phyloP scores from a whole-genome alignment of 2,329 filamentous ascomycete genomes.

The Trichoderma brevicompactum region DNA sequence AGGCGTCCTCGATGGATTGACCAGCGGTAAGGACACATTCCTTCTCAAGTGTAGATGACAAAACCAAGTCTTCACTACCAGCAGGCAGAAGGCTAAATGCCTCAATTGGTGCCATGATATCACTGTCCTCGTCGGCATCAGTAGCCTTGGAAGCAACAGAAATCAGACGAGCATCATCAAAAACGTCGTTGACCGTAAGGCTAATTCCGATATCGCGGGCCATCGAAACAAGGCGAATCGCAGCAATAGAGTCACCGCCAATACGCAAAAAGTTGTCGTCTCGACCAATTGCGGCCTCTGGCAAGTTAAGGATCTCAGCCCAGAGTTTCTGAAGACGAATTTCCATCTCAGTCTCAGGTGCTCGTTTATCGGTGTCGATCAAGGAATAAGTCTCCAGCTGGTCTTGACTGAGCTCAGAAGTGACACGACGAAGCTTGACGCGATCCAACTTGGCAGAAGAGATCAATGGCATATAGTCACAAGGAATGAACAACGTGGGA shows the following conservation, averaged over 20 bases:
- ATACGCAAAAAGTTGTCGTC: conserved; percentile 30
- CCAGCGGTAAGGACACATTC: not conserved
- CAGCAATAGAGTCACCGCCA: conserved; percentile 31
- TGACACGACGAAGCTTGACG: conserved; percentile 7
- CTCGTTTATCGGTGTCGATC: not conserved
- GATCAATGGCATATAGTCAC: conserved; percentile 43
- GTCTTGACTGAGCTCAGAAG: conserved; percentile 1
- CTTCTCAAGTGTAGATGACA: not conserved
- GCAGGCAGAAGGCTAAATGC: conserved; percentile 20
- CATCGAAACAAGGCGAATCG: conserved; percentile 29
- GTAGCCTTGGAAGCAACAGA: conserved; percentile 14
- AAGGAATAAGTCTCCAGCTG: not conserved
- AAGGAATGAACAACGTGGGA: conserved; percentile 47
- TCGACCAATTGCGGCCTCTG: conserved; percentile 21
- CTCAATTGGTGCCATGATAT: not conserved
- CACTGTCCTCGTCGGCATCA: not conserved
- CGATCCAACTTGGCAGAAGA: conserved; percentile 27
- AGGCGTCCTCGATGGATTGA: conserved; percentile 31
- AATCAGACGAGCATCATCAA: conserved; percentile 28
- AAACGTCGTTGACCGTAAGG: conserved; percentile 28
- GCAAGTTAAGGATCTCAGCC: conserved; percentile 27
- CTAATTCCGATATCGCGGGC: conserved; percentile 25
- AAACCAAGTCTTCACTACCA: not conserved
- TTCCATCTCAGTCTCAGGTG: conserved; percentile 30
- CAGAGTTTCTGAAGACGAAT: conserved; percentile 31